Base-by-base conservation (phyloP, 805 yeast genomes). In the Cephaloascus albidus region DNA sequence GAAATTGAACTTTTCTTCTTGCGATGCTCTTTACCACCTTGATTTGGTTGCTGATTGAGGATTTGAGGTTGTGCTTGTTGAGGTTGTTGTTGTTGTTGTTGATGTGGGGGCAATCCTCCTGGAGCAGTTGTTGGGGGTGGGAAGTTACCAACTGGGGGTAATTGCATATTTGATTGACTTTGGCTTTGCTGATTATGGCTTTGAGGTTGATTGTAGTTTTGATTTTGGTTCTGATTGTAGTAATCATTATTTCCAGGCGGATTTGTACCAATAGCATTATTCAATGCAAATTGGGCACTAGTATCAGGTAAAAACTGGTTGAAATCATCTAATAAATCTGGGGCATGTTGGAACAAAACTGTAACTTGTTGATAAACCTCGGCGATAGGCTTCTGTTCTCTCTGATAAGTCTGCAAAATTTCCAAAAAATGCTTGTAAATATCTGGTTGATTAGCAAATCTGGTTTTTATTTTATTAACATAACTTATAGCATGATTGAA, bases 361-460 rank as follows among this genome's bases (percentile, higher is more conserved):
- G 96, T 84, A 2, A 93, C 96, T 56, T 93, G 97, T 40, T 86
- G 83, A 53, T 93, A 93, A 10, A 93, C 98, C 54, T 93, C 97
- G 38, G 86, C 81, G 39, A 93, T 93, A 36, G 96, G 96, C 54
- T 87, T 84, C 55, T 88, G 95, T 54, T 90, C 98, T 46, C 95
- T 78, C 65, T 93, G 98, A 57, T 90, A 93, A 36, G 97, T 90
- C 59, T 93, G 98, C 50, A 93, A 67, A 42, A 90, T 93, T 58
- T 93, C 98, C 60, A 94, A 68, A 50, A 93, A 93, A 50, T 81
- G 88, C 62, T 93, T 93, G 68, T 93, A 93, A 42, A 89, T 87
- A 52, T 90, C 97, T 1, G 98, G 98, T 58, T 89, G 95, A 52
- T 80, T 76, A 17, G 95, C 84, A 58, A 88, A 93, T 45, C 97